These are phyloP conservation scores for Fraxinus floribunda DNA, from an alignment of 305 asterid genomes.

Conservation along the genomic window DNA sequence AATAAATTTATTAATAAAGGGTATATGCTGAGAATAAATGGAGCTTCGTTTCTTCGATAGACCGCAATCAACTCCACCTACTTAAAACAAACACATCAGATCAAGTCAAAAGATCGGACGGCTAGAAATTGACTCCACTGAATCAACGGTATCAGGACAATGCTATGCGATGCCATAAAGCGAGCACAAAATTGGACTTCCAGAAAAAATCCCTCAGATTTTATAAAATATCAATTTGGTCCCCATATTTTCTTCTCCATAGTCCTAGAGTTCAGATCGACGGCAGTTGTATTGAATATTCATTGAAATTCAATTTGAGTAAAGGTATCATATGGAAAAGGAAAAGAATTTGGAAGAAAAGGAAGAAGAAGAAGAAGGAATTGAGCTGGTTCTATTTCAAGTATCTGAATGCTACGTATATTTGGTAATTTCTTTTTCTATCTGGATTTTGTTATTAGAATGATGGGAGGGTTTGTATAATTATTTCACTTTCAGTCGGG, in stretches of 20 bases:
- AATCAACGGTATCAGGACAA: not conserved
- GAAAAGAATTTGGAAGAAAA: slow-evolving; percentile 37
- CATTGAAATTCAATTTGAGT: not conserved
- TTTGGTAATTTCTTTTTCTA: slow-evolving; percentile 42
- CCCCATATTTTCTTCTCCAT: not conserved
- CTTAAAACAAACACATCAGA: not conserved
- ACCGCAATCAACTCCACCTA: not conserved
- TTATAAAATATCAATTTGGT: not conserved
- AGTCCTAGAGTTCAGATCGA: not conserved
- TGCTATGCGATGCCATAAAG: not conserved
- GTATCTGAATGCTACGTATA: slow-evolving; percentile 80
- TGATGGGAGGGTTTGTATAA: not conserved
- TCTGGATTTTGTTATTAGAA: not conserved
- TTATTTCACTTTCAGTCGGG: not conserved
- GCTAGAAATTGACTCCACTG: not conserved
- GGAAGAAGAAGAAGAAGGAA: slow-evolving; percentile 23
- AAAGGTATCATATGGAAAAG: slow-evolving; percentile 42
- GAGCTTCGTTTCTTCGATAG: too few species aligned
- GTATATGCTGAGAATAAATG: too few species aligned
- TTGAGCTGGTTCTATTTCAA: slow-evolving; percentile 67
- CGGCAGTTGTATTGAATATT: not conserved
- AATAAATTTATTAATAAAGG: too few species aligned
- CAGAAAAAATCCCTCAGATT: not conserved
- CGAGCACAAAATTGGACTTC: not conserved
- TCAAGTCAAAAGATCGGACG: not conserved